A percentile compares a stretch with the other conserved stretches of the same genome.
Evolutionary conservation across 331 rosid genomes (phyloP).

Genomic region (Telfairia occidentalis): DNA sequence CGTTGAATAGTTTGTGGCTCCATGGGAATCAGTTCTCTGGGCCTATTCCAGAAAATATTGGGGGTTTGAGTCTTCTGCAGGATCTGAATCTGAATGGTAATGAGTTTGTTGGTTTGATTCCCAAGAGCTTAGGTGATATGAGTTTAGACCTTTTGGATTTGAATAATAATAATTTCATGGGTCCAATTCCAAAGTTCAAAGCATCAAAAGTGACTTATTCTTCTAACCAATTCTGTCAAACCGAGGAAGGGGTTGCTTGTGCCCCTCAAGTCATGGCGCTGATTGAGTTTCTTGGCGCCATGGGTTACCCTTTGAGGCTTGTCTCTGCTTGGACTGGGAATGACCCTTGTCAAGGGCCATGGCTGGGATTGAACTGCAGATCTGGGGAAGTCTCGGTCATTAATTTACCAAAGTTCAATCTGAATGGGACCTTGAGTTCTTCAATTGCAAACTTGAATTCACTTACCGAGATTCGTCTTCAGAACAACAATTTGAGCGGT

Average conservation of each 20-base stretch:
- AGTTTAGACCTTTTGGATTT: slow-evolving; percentile 40
- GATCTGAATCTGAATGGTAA: slow-evolving; percentile 67
- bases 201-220: slow-evolving; percentile 21
- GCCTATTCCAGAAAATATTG: slow-evolving; percentile 53
- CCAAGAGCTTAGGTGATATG: slow-evolving; percentile 47
- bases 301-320: slow-evolving; percentile 52
- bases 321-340: slow-evolving; percentile 59
- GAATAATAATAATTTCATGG: slow-evolving; percentile 72
- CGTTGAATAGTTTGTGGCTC: slow-evolving; percentile 60
- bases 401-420: slow-evolving; percentile 44
- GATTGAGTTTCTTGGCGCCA: slow-evolving; percentile 47
- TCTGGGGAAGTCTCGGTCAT: slow-evolving; percentile 42
- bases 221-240: slow-evolving; percentile 42
- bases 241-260: slow-evolving; percentile 36
- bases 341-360: slow-evolving; percentile 47
- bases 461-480: slow-evolving; percentile 44
- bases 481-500: slow-evolving; percentile 47
- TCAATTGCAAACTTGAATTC: slow-evolving; percentile 58
- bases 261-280: slow-evolving; percentile 60
- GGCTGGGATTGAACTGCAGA: slow-evolving; percentile 71
- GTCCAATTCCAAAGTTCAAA: slow-evolving; percentile 60
- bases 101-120: slow-evolving; percentile 57
- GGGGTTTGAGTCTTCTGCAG: slow-evolving; percentile 43
- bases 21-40: slow-evolving; percentile 81
- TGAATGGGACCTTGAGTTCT: slow-evolving; percentile 71